phyloP scores from a whole-genome alignment of 192 early-diverging fungal species.

The Obelidium mucronatum region DNA sequence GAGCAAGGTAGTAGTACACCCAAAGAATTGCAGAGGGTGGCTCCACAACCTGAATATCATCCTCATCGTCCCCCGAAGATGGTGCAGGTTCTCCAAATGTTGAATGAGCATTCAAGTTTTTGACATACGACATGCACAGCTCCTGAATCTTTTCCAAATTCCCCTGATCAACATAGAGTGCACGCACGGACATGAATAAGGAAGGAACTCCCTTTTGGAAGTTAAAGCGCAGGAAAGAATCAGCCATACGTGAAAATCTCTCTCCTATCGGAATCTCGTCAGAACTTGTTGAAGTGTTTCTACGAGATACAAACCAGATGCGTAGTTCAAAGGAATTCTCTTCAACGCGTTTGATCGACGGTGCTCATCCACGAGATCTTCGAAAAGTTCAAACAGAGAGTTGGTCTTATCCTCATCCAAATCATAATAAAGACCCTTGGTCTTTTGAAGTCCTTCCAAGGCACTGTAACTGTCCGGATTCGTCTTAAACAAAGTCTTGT shows the following conservation, averaged over 20 bases:
- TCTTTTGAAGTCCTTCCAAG: slow-evolving; percentile 67
- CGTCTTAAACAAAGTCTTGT: slow-evolving; percentile 74
- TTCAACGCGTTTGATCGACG: slow-evolving; percentile 84
- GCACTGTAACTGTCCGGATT: slow-evolving; percentile 86
- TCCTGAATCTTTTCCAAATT: slow-evolving; percentile 76
- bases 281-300: not conserved
- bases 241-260: slow-evolving; percentile 56
- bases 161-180: slow-evolving; percentile 68
- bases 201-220: slow-evolving; percentile 96
- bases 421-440: slow-evolving; percentile 52
- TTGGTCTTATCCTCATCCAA: slow-evolving; percentile 42
- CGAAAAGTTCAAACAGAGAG: slow-evolving; percentile 44
- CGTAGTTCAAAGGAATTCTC: slow-evolving; percentile 77
- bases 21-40: slow-evolving; percentile 83
- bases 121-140: slow-evolving; percentile 70
- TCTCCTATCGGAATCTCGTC: slow-evolving; percentile 31
- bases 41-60: slow-evolving; percentile 64
- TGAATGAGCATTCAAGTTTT: slow-evolving; percentile 34
- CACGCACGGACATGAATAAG: slow-evolving; percentile 83
- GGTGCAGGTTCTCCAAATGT: slow-evolving; percentile 20
- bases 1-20: slow-evolving; percentile 92
- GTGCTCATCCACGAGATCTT: slow-evolving; percentile 71
- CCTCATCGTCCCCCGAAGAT: slow-evolving; percentile 42
- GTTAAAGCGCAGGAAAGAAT: slow-evolving; percentile 71
- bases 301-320: slow-evolving; percentile 60